Evolutionary conservation across 1,284 basidiomycete species (phyloP), one percentile per base, ranked within the genome.

Genomic region (Wallemia ichthyophaga): DNA sequence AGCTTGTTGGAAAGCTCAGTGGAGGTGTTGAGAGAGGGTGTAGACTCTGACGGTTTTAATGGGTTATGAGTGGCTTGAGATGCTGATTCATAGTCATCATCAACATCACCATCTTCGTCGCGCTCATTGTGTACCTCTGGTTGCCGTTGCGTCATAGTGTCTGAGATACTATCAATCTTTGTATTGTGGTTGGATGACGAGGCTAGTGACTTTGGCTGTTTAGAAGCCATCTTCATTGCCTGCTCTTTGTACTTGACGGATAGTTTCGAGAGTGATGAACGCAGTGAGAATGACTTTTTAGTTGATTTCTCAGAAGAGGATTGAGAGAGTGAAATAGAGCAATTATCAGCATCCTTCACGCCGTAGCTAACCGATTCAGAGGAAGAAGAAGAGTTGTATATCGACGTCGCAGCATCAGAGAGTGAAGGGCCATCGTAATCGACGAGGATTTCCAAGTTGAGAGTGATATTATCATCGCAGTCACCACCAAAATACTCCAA

Each of bases 341-440:
- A 27, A 25, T 56, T 27, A 21, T 27, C 27, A 27, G 25, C 24
- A 17, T 25, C 55, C 25, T 27, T 27, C 9, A 25, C 55, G 55
- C 55, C 27, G 25, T 56, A 25, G 24, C 25, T 56, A 9, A 27
- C n/a, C 7, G 55, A 56, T 17, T 27, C 55, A 11, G 25, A 56
- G 37, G 13, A 17, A 15, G 11, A 13, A 57, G 59, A 56, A 55
- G 58, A 54, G 53, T 64, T 68, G 57, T 64, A 68, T 1, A 76
- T 76, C 15, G 88, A 72, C 13, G 84, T 87, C 5, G 78, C 80
- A 0, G 85, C 84, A 65, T 91, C 87, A 17, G 83, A 87, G 60
- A 91, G 73, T 67, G 81, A 85, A n/a, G 83, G 85, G 0, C 85
- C 85, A 66, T 91, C 87, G 65, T 86, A 88, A 63, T 88, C 85